Percentiles rank a stretch among this genome's conserved stretches.
These are phyloP conservation scores for Microascus cirrosus DNA, from an alignment of 2,329 filamentous ascomycete genomes.

Conservation along the genomic window DNA sequence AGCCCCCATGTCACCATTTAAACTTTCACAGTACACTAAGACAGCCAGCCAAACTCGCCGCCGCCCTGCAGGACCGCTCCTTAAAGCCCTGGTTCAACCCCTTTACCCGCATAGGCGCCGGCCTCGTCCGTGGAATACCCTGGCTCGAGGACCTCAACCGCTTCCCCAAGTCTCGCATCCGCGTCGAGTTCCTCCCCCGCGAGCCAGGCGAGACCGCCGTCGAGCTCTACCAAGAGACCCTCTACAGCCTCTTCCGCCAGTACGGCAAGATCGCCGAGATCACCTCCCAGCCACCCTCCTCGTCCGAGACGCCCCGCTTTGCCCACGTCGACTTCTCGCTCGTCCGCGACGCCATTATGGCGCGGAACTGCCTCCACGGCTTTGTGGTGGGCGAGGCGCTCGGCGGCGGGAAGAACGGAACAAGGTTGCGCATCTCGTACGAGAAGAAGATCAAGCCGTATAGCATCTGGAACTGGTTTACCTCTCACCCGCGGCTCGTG, in stretches of 20 bases:
- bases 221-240: constrained; percentile 73
- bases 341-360: constrained; percentile 70
- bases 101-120: constrained; percentile 57
- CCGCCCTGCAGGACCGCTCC: constrained; percentile 55
- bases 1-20: constrained; percentile 4
- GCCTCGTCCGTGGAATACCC: constrained; percentile 69
- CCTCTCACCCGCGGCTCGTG: constrained; percentile 76
- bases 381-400: constrained; percentile 56
- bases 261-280: constrained; percentile 92
- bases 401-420: constrained; percentile 67
- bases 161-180: constrained; percentile 64
- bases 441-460: constrained; percentile 67
- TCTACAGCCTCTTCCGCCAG: constrained; percentile 77
- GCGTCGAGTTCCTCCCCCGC: constrained; percentile 73
- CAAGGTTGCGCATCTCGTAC: constrained; percentile 71
- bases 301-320: constrained; percentile 71
- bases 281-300: constrained; percentile 68
- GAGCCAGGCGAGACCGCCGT: constrained; percentile 59
- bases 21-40: background rate
- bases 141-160: constrained; percentile 92
- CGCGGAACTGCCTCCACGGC: constrained; percentile 86
- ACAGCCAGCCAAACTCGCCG: constrained; percentile 36
- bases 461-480: constrained; percentile 79
- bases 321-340: constrained; percentile 68
- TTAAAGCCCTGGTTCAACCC: constrained; percentile 88